Evolutionary conservation across 441 rosid genomes (phyloP), one percentile per base, ranked within the genome.

Genomic region (Bruguiera hainesii): DNA sequence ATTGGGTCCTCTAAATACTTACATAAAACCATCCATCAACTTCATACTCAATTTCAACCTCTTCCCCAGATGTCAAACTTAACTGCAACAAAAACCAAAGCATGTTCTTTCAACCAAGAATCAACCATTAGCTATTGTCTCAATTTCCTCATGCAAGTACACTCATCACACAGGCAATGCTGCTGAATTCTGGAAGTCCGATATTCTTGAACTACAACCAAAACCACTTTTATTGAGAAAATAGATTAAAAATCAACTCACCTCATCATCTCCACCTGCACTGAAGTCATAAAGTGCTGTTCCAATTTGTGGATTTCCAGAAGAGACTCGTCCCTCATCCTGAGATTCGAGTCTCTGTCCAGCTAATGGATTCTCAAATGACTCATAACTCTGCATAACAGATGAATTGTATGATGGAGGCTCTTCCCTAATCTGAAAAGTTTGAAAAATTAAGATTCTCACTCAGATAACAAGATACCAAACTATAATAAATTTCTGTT

Each of bases 211-310:
- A 46, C 31, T 7, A 30, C 13, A n/a, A 21, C 35, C 30, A 39
- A 39, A 39, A 39, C 53, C 55, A 51, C 6, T 70, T 60, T 42
- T 21, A 42, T 49, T 52, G 31, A 66, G 62, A 18, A 49, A 52
- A 39, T n/a, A 73, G 46, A 37, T 35, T 7, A 60, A 48, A 46
- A 53, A 3, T 51, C 58, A 63, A 52, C 68, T 74, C 77, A 95
- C 99, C 89, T 96, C 99, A 71, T 96, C 99, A 77, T 96, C 99
- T 83, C 99, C 99, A 66, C 99, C 99, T 15, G 98, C 98, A 35
- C 88, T 89, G 80, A 96, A 96, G 83, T 93, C 99, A 81, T 96
- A 96, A 48, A 96, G 82, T 64, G 99, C 99, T 28, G 84, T 79
- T 63, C 99, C 99, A 64, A 56, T 62, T 76, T 90, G 97, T 60